Evolutionary conservation across 2,329 filamentous ascomycete species (phyloP).

Genomic region (Colletotrichum karsti): DNA sequence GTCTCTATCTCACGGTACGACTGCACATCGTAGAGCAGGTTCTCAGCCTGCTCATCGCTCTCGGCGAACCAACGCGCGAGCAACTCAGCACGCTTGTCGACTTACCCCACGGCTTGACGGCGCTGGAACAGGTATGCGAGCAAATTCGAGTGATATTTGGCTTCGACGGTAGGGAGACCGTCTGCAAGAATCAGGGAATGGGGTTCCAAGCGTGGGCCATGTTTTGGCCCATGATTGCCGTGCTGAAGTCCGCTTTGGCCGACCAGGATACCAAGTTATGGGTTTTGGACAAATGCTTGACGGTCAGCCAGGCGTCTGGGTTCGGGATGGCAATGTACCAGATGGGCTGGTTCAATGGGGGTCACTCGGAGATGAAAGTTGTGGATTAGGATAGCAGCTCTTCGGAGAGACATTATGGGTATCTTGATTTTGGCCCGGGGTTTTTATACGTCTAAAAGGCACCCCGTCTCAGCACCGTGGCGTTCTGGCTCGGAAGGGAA

Average conservation of each 20-base stretch:
- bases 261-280: conserved; percentile 1
- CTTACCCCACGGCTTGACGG: conserved; percentile 21
- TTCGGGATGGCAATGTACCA: conserved; percentile 18
- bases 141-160: conserved; percentile 15
- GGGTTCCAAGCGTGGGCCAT: conserved; percentile 23
- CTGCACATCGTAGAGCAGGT: conserved; percentile 12
- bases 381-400: neutral
- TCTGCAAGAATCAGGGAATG: neutral
- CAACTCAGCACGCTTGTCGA: conserved; percentile 3
- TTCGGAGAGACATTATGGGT: neutral
- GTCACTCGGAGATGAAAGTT: neutral
- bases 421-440: too few species aligned
- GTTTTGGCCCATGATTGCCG: conserved; percentile 23
- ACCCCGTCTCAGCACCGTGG: too few species aligned
- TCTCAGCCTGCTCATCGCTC: conserved; percentile 4
- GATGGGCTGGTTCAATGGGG: conserved; percentile 13
- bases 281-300: conserved; percentile 12
- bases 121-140: conserved; percentile 23
- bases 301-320: conserved; percentile 15
- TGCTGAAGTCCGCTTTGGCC: conserved; percentile 5
- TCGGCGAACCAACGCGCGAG: conserved; percentile 16
- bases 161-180: conserved; percentile 13
- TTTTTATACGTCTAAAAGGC: too few species aligned
- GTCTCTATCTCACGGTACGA: conserved; percentile 12
- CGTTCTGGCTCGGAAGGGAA: too few species aligned